Evolutionary conservation across 495 filamentous ascomycete species (phyloP), one percentile per base, ranked within the genome.

Genomic region (Choiromyces venosus): DNA sequence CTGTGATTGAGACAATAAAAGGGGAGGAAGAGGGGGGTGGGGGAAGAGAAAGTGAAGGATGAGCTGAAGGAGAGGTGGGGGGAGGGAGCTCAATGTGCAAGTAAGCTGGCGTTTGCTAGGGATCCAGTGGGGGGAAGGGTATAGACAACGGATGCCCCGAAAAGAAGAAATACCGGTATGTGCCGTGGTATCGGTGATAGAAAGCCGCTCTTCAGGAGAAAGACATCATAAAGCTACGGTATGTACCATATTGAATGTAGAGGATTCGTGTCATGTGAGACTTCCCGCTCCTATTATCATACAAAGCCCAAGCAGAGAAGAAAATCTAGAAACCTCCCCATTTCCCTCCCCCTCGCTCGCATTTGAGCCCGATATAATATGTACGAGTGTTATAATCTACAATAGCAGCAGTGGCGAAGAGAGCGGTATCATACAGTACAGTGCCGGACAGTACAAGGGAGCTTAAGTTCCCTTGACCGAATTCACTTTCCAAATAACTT

Each of bases 51-150:
- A 8, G 35, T 37, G 35, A 37, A 16, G 38, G 6, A 33, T 37
- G n/a, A 67, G 18, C 36, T 40, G 35, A 40, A 37, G 14, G 66
- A 67, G 38, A 67, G 66, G 66, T 37, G 66, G 29, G 64, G 64
- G 35, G 12, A 12, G n/a, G n/a, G n/a, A n/a, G n/a, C n/a, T n/a
- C n/a, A n/a, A n/a, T n/a, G n/a, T n/a, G n/a, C n/a, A n/a, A n/a
- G n/a, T n/a, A n/a, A n/a, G n/a, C n/a, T n/a, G n/a, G n/a, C n/a
- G n/a, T n/a, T n/a, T n/a, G n/a, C n/a, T n/a, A n/a, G n/a, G n/a
- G n/a, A n/a, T n/a, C n/a, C n/a, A n/a, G n/a, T n/a, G n/a, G n/a
- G n/a, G 12, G 12, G 8, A n/a, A 21, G 66, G 66, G 21, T n/a
- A 40, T 16, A 33, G n/a, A n/a, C n/a, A n/a, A n/a, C n/a, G n/a